Evolutionary conservation across 2,329 filamentous ascomycete genomes (phyloP).

Genomic region (Cladosporium velox): DNA sequence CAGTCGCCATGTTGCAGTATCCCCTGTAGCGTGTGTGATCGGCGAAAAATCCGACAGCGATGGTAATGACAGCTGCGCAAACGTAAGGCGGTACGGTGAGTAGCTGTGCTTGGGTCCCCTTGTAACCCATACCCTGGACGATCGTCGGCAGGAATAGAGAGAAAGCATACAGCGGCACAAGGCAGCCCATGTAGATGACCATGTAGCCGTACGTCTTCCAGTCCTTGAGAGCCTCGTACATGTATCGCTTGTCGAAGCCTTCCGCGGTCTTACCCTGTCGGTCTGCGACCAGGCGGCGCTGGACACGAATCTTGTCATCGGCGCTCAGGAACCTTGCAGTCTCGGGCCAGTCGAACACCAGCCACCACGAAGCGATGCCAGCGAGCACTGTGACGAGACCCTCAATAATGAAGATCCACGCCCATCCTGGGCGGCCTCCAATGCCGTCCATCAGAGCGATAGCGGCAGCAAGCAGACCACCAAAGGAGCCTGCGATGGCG

Average conservation of each 20-base stretch:
- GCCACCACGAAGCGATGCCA: conserved; percentile 41
- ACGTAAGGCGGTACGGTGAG: conserved; percentile 76
- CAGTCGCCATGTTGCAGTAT: conserved; percentile 74
- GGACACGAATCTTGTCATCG: conserved; percentile 37
- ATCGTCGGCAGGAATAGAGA: conserved; percentile 38
- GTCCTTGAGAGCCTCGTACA: conserved; percentile 58
- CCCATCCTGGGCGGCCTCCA: conserved; percentile 47
- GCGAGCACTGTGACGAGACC: conserved; percentile 69
- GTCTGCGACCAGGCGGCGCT: conserved; percentile 32
- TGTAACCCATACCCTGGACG: conserved; percentile 50
- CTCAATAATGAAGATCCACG: conserved; percentile 53
- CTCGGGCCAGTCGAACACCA: conserved; percentile 58
- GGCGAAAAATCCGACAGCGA: conserved; percentile 70
- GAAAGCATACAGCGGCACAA: conserved; percentile 36
- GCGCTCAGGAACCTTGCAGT: conserved; percentile 59
- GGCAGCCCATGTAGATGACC: conserved; percentile 69
- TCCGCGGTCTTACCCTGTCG: conserved; percentile 30
- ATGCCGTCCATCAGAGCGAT: conserved; percentile 71
- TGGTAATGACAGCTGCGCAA: conserved; percentile 67
- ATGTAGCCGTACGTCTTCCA: conserved; percentile 81
- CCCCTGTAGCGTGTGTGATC: conserved; percentile 74
- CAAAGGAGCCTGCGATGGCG: conserved; percentile 75
- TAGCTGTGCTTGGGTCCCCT: conserved; percentile 66
- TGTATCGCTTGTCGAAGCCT: conserved; percentile 32
- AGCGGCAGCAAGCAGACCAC: conserved; percentile 70